phyloP scores from a whole-genome alignment of 163 green algal species.

The Scenedesmus sp. region DNA sequence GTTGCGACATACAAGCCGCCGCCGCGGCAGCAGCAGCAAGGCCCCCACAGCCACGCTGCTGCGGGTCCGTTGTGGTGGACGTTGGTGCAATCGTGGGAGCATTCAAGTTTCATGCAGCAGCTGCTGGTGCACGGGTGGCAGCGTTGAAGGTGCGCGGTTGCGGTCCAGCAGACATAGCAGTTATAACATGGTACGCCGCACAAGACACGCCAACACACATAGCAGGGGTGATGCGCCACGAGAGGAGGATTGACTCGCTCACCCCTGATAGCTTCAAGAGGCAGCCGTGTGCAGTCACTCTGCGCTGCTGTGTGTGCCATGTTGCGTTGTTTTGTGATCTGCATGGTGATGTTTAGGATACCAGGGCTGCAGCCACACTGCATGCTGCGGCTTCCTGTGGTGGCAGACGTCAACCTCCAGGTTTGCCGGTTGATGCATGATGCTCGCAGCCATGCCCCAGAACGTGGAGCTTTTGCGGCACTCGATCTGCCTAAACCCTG shows the following conservation, averaged over 20 bases:
- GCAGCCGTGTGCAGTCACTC: no score
- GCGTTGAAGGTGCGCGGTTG: conserved; percentile 50
- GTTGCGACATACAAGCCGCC: conserved; percentile 16
- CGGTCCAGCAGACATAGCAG: not conserved
- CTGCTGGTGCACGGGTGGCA: conserved; percentile 47
- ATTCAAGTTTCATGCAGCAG: conserved; percentile 60
- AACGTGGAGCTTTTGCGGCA: conserved; percentile 59
- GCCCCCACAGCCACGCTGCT: not conserved
- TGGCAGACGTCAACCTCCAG: no score
- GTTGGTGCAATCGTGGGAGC: conserved; percentile 62
- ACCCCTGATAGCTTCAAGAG: no score
- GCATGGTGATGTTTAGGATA: not conserved
- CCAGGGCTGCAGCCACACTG: no score
- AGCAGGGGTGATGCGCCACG: no score
- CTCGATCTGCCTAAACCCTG: conserved; percentile 49
- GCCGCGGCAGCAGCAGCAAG: not conserved
- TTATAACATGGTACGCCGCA: no score
- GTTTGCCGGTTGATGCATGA: no score
- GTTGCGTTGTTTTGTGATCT: not conserved
- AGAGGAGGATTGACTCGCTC: no score
- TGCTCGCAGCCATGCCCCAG: conserved; percentile 58
- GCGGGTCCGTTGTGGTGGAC: conserved; percentile 57
- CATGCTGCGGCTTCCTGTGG: no score
- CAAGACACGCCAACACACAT: no score
- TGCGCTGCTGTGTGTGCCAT: not conserved